These are phyloP conservation scores for Erigeron philadelphicus DNA, from an alignment of 140 eudicot species.

Conservation along the genomic window DNA sequence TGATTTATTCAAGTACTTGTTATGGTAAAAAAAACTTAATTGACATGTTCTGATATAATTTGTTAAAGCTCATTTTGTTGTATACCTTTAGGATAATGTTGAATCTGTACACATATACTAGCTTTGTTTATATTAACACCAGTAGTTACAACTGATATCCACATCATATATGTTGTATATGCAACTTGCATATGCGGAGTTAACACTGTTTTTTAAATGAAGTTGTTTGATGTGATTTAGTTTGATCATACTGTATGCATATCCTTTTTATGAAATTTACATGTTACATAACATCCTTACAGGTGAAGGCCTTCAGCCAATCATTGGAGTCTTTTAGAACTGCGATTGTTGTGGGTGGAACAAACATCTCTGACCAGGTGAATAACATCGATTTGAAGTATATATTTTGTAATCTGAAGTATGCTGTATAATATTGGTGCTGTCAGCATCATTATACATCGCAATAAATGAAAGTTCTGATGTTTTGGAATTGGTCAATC, in stretches of 20 bases:
- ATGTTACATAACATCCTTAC: slow-evolving; percentile 17
- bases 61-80: neutral
- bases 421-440: neutral
- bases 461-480: neutral
- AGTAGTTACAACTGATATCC: slow-evolving; percentile 1
- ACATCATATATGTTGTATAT: neutral
- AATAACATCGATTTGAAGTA: slow-evolving; percentile 8
- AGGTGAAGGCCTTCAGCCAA: slow-evolving; percentile 81
- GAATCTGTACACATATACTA: neutral
- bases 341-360: slow-evolving; percentile 90
- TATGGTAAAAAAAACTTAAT: neutral
- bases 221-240: neutral
- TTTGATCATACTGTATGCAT: neutral
- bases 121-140: slow-evolving; percentile 5
- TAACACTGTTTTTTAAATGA: neutral
- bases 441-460: neutral
- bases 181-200: slow-evolving; percentile 7
- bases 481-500: slow-evolving; percentile 1
- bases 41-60: neutral
- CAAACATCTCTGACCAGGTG: slow-evolving; percentile 88
- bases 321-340: slow-evolving; percentile 70
- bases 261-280: slow-evolving; percentile 5
- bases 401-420: slow-evolving; percentile 1
- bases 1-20: slow-evolving; percentile 1
- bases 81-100: slow-evolving; percentile 4